Conservation (phyloP, 345 rosid genomes). For the Syzygium jambos region DNA sequence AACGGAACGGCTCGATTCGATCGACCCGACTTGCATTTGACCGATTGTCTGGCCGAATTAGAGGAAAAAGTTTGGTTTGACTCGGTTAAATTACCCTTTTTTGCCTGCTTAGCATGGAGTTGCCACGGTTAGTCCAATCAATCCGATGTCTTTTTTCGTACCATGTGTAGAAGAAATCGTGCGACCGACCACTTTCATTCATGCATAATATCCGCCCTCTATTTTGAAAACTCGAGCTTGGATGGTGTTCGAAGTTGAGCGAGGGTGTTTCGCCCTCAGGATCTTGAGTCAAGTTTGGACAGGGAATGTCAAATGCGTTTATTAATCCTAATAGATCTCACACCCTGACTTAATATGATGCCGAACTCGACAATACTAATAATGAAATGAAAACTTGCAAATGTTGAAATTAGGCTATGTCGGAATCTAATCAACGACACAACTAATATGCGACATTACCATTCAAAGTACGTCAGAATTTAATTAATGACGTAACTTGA, state of each 20-base stretch:
- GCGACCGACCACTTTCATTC: neutral
- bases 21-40: neutral
- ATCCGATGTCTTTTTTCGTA: neutral
- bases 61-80: neutral
- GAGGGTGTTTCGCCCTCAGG: no score
- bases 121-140: accelerated
- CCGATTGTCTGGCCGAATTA: accelerated
- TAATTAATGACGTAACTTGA: no score
- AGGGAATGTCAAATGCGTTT: no score
- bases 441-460: no score
- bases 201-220: accelerated
- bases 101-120: accelerated
- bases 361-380: no score
- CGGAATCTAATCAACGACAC: no score
- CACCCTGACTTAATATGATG: no score
- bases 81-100: neutral
- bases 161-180: neutral
- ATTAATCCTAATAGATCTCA: no score
- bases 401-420: no score
- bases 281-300: no score
- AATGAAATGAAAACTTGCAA: no score
- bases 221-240: neutral
- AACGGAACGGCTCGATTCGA: neutral
- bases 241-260: neutral
- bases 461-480: no score